A percentile compares a stretch with the other conserved stretches of the same genome.
These are phyloP conservation scores for Colletotrichum endophyticum DNA, from an alignment of 2,329 filamentous ascomycete species.

Conservation along the genomic window DNA sequence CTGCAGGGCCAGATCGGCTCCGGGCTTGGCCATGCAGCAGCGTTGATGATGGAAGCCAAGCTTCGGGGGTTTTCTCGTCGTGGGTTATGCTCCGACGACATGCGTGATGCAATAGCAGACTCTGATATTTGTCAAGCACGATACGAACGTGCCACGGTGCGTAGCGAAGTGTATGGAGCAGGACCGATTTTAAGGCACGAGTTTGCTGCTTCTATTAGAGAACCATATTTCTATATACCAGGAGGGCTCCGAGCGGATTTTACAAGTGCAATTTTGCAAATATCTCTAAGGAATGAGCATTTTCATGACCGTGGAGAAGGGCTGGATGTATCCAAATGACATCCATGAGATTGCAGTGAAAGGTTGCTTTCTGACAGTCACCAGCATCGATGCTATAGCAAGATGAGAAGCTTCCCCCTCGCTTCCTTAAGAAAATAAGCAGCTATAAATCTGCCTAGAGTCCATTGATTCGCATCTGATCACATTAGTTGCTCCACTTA, in stretches of 20 bases:
- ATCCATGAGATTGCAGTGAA: not conserved
- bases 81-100: not conserved
- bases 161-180: not conserved
- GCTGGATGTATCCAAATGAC: not conserved
- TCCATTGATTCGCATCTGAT: not conserved
- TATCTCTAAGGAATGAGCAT: not conserved
- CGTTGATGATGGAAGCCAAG: not conserved
- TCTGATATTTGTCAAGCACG: not conserved
- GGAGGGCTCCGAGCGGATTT: not conserved
- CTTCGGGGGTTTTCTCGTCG: not conserved
- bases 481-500: not conserved
- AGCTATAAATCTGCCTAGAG: not conserved
- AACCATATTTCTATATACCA: not conserved
- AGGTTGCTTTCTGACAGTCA: not conserved
- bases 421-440: not conserved
- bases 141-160: not conserved
- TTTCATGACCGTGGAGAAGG: not conserved
- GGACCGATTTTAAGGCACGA: not conserved
- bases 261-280: accelerated
- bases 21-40: not conserved
- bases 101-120: not conserved
- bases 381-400: not conserved
- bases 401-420: not conserved
- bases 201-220: not conserved
- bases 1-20: not conserved